phyloP scores from a whole-genome alignment of 2,329 filamentous ascomycete species.

The Parafenestella ontariensis region DNA sequence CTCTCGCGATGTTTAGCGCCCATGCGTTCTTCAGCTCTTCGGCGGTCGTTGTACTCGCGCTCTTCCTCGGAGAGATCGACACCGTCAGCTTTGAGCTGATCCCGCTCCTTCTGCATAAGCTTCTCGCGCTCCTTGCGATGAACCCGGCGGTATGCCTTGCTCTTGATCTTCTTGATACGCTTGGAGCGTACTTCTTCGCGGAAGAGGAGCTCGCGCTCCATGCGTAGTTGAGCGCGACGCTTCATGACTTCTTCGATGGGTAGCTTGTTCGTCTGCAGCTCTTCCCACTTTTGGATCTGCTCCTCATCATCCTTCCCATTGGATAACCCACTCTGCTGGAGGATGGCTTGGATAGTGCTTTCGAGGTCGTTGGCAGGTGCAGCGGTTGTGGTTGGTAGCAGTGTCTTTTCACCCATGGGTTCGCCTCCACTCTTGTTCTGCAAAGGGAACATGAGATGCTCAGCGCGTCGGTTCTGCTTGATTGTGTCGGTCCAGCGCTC shows the following conservation, averaged over 20 bases:
- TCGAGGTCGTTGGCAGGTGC: constrained; percentile 82
- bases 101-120: constrained; percentile 63
- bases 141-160: constrained; percentile 89
- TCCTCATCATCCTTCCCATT: constrained; percentile 67
- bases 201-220: constrained; percentile 83
- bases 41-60: constrained; percentile 71
- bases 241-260: constrained; percentile 76
- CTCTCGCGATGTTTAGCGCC: constrained; percentile 84
- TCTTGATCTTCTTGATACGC: constrained; percentile 99
- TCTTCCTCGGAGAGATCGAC: constrained; percentile 70
- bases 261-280: constrained; percentile 73
- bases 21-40: constrained; percentile 83
- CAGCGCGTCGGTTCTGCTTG: constrained; percentile 89
- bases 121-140: constrained; percentile 80
- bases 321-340: constrained; percentile 83
- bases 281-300: constrained; percentile 72
- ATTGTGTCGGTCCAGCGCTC: constrained; percentile 94
- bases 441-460: constrained; percentile 88
- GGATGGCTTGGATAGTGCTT: constrained; percentile 82
- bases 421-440: constrained; percentile 72
- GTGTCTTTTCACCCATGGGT: constrained; percentile 66
- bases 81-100: constrained; percentile 65
- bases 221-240: constrained; percentile 75
- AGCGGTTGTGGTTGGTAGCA: constrained; percentile 64
- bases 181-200: constrained; percentile 87